Base-by-base conservation (phyloP, 768 basidiomycete species). In the Lentinula guzmanii region DNA sequence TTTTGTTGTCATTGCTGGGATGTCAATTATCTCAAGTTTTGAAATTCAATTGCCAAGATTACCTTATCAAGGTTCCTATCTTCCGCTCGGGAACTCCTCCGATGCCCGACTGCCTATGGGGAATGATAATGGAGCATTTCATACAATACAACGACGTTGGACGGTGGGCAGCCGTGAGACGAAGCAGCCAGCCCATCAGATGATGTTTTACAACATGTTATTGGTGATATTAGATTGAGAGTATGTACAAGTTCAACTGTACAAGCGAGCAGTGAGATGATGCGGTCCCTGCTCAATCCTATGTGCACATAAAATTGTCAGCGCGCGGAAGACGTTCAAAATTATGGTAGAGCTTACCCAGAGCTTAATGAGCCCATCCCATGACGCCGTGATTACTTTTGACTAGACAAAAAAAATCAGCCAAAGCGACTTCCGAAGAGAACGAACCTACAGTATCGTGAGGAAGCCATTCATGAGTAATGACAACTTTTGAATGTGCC, bases 331-430 rank as follows among this genome's bases (percentile, higher is more conserved):
- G n/a, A 9, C 24, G 10, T 43, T 54, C 58, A 57, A 24, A 51
- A 9, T 33, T 41, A 10, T 31, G 31, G 31, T 35, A 10, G 6
- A 21, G 80, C 89, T 66, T 71, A 92, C 94, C 95, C 95, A 99
- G 71, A 99, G 81, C 76, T 98, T 98, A 74, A 98, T 98, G 65
- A 95, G 77, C 11, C 95, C 95, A 71, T 99, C 97, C 96, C 96
- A 98, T 51, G 92, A 94, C 8, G 91, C 95, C 3, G 97, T 99
- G 58, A 99, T 84, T 6, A 99, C 87, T 78, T 98, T 98, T 24
- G 93, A 96, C 96, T 98, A 65, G 15, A 68, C 39, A 64, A 33
- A 35, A 62, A 62, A 62, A 55, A 65, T 68, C 65, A 73, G 67
- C 35, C 58, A 51, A 62, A 33, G 13, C 11, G 18, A 81, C 67